Percentiles rank a stretch among this genome's conserved stretches.
Conservation (phyloP, 306 rosid genomes). For the Oemleria cerasiformis region DNA sequence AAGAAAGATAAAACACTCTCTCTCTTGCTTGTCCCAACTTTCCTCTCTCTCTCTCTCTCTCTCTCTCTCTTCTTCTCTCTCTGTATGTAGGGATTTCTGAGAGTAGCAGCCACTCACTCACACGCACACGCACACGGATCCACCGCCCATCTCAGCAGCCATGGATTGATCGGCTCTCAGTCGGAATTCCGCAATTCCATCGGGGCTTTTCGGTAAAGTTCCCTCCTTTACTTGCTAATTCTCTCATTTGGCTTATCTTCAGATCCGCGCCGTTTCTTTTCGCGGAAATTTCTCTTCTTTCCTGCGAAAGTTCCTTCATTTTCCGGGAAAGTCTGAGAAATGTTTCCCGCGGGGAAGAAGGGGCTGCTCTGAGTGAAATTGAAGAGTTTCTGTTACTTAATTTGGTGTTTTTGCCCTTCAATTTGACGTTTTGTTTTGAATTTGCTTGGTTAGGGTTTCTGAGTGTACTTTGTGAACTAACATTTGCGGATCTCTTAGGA, state of each 20-base stretch:
- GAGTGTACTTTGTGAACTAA: conserved; percentile 9
- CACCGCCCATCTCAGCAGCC: not conserved
- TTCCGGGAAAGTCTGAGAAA: not conserved
- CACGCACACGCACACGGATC: conserved; percentile 14
- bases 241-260: not conserved
- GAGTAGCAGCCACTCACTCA: conserved; percentile 31
- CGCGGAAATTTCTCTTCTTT: not conserved
- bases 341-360: not conserved
- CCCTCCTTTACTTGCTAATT: not conserved
- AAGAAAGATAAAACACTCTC: conserved; percentile 17
- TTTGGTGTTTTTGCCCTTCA: not conserved
- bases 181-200: conserved; percentile 7
- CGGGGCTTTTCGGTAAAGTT: conserved; percentile 18
- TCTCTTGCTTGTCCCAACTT: conserved; percentile 23
- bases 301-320: conserved; percentile 1
- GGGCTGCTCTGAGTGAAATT: not conserved
- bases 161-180: conserved; percentile 29
- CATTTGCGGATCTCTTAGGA: conserved; percentile 26
- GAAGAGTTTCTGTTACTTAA: conserved; percentile 2
- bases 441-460: conserved; percentile 25
- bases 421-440: not conserved
- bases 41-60: conserved; percentile 23
- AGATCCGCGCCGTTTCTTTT: conserved; percentile 32
- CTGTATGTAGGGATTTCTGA: conserved; percentile 30
- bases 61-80: conserved; percentile 8